Evolutionary conservation across 2,329 filamentous ascomycete genomes (phyloP), one percentile per base, ranked within the genome.

Genomic region (Fusarium newnesense): DNA sequence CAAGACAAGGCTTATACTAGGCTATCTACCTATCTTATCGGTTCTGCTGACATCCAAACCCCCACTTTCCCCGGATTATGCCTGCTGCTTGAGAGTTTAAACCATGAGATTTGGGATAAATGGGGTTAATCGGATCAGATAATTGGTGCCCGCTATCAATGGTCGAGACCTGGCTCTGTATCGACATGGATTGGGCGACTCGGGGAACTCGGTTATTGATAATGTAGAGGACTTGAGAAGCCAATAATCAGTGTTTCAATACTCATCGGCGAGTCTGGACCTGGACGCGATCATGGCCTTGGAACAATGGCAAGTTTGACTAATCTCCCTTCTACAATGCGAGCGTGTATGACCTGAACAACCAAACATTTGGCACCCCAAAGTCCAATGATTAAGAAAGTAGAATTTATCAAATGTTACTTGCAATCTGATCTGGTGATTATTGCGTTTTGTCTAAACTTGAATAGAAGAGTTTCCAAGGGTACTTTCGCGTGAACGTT

Each of bases 11-110:
- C 43, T 34, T 60, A 36, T 30, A 8, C 34, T 16, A 53, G 34
- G n/a, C 46, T 60, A 60, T 54, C 58, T 54, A 13, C 36, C 36
- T 60, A 54, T 60, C 58, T 60, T 60, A 60, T 60, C 58, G 1
- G 13, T 5, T 30, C 12, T 32, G 57, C 16, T 30, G 37, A n/a
- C 36, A 60, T 15, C 13, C 13, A 52, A 60, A 60, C 58, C 58
- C 58, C 58, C 46, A 60, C 58, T 60, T 60, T 54, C 58, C 58
- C 58, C 58, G 11, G 44, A 53, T 53, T 54, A 36, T 28, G 21
- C 44, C n/a, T 42, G 11, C 21, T 15, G 13, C 16, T 26, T 5
- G n/a, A n/a, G 43, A n/a, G 28, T 11, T n/a, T 12, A 16, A 26
- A 18, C 13, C 15, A 19, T 9, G 6, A 15, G 15, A 19, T 12